Percentiles rank a stretch among this genome's conserved stretches.
These are phyloP conservation scores for Ramaria sp. DNA, from an alignment of 768 basidiomycete species.

Conservation along the genomic window DNA sequence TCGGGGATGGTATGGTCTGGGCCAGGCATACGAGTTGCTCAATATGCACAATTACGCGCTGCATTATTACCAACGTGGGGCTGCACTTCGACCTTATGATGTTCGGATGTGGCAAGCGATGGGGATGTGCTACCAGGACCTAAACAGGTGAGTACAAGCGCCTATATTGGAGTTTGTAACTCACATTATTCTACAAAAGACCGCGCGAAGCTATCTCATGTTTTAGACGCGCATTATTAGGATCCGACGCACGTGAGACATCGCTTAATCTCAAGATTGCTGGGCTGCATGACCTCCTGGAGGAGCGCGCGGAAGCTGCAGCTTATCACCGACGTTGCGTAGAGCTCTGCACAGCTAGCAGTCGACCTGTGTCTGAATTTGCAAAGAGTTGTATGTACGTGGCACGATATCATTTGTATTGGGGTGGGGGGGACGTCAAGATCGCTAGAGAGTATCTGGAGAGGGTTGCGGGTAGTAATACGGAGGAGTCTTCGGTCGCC, in stretches of 20 bases:
- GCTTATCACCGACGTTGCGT: conserved; percentile 76
- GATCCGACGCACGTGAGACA: conserved; percentile 68
- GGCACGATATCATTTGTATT: conserved; percentile 59
- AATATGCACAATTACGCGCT: conserved; percentile 96
- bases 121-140: conserved; percentile 87
- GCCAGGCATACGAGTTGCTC: conserved; percentile 93
- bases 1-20: conserved; percentile 96
- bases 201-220: conserved; percentile 84
- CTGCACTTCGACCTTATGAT: conserved; percentile 89
- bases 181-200: conserved; percentile 28
- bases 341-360: conserved; percentile 54
- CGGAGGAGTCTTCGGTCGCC: conserved; percentile 68
- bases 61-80: conserved; percentile 94
- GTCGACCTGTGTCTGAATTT: conserved; percentile 63
- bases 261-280: conserved; percentile 66
- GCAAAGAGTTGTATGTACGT: conserved; percentile 78
- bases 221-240: conserved; percentile 78
- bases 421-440: conserved; percentile 47
- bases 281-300: conserved; percentile 52
- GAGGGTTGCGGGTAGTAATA: conserved; percentile 65
- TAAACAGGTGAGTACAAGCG: conserved; percentile 43
- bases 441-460: conserved; percentile 69
- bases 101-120: conserved; percentile 94
- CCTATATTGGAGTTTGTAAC: not conserved
- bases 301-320: conserved; percentile 57